Conservation (phyloP, 164 flowering plant genomes). For the Hamamelis virginiana region DNA sequence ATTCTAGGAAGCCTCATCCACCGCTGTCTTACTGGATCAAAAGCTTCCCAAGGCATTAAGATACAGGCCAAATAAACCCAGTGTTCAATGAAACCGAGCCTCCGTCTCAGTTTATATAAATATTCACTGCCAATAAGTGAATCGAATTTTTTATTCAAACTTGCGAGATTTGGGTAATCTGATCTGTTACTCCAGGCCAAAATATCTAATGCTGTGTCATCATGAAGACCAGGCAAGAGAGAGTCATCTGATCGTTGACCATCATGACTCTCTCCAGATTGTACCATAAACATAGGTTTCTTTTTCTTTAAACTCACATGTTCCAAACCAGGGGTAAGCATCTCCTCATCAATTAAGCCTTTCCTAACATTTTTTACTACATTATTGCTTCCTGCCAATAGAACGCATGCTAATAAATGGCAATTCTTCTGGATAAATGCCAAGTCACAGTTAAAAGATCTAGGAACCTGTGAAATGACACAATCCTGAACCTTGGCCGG, state of each 20-base stretch:
- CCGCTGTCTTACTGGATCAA: conserved; percentile 31
- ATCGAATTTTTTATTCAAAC: conserved; percentile 31
- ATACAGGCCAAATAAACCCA: conserved; percentile 46
- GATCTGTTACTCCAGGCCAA: conserved; percentile 37
- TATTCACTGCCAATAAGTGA: conserved; percentile 23
- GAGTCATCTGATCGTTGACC: conserved; percentile 27
- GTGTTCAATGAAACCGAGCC: conserved; percentile 35
- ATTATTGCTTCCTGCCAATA: conserved; percentile 12
- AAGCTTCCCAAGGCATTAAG: conserved; percentile 40
- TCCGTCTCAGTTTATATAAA: conserved; percentile 29
- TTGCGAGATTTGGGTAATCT: conserved; percentile 36
- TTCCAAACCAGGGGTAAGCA: conserved; percentile 10
- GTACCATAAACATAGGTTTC: conserved; percentile 5
- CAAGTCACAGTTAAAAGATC: conserved; percentile 5
- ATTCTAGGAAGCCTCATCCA: conserved; percentile 48
- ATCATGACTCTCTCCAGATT: conserved; percentile 22
- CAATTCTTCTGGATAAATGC: conserved; percentile 12
- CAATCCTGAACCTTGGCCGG: conserved; percentile 17
- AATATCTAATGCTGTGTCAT: conserved; percentile 34
- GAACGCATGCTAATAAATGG: conserved; percentile 16
- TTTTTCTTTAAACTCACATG: conserved; percentile 16
- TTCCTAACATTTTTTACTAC: conserved; percentile 8
- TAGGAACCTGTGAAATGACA: conserved; percentile 7
- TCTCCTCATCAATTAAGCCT: conserved; percentile 14
- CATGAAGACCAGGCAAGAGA: conserved; percentile 38